Conservation (phyloP, 495 filamentous ascomycete genomes). For the Aspergillus biplanus region DNA sequence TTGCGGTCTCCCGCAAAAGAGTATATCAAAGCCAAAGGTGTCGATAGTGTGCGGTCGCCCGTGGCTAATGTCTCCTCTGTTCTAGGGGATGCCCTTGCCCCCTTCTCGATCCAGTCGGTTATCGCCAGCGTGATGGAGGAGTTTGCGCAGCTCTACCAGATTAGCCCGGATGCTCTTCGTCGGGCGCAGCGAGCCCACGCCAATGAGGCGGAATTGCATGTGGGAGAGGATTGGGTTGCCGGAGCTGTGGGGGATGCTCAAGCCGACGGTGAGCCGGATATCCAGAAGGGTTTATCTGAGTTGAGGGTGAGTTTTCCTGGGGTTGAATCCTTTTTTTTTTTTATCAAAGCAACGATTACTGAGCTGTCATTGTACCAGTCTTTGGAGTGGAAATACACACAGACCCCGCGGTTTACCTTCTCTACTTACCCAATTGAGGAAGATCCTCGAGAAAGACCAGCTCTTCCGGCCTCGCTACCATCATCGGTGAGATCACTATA, state of each 20-base stretch:
- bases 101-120: slow-evolving; percentile 42
- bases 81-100: slow-evolving; percentile 36
- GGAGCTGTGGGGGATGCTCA: slow-evolving; percentile 54
- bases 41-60: slow-evolving; percentile 89
- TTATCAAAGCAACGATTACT: background rate
- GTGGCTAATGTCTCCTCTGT: slow-evolving; percentile 73
- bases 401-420: slow-evolving; percentile 86
- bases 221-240: slow-evolving; percentile 46
- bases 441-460: slow-evolving; percentile 56
- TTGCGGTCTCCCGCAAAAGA: slow-evolving; percentile 72
- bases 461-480: slow-evolving; percentile 45
- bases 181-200: slow-evolving; percentile 40
- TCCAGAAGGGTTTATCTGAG: slow-evolving; percentile 63
- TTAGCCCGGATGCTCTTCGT: slow-evolving; percentile 36
- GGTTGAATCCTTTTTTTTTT: too few species aligned
- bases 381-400: slow-evolving; percentile 74
- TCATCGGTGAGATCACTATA: slow-evolving; percentile 34
- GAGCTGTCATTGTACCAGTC: slow-evolving; percentile 49
- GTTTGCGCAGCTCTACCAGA: slow-evolving; percentile 36
- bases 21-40: slow-evolving; percentile 79
- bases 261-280: slow-evolving; percentile 47
- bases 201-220: slow-evolving; percentile 41
- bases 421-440: slow-evolving; percentile 58
- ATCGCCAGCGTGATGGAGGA: slow-evolving; percentile 42
- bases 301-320: slow-evolving; percentile 50